Conservation (phyloP, 2,329 filamentous ascomycete genomes). For the Trichoderma simmonsii region DNA sequence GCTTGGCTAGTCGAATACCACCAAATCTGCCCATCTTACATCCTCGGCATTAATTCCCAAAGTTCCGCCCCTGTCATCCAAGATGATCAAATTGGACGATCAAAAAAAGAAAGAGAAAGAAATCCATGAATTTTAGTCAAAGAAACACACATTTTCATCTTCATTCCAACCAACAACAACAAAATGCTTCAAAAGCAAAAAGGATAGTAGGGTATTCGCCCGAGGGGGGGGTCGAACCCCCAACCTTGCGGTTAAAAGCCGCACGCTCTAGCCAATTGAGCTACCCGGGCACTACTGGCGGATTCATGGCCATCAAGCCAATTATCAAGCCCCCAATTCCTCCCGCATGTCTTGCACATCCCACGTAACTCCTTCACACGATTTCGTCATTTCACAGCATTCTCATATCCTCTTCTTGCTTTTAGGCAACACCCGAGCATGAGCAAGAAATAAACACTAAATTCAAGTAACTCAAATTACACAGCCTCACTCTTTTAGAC, state of each 20-base stretch:
- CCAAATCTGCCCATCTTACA: neutral
- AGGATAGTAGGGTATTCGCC: constrained; percentile 20
- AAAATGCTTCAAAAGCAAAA: neutral
- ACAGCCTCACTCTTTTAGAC: neutral
- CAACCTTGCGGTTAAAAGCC: constrained; percentile 35
- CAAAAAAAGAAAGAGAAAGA: neutral
- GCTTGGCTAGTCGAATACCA: neutral
- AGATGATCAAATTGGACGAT: neutral
- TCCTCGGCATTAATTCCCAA: neutral
- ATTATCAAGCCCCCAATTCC: neutral
- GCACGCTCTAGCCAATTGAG: constrained; percentile 35
- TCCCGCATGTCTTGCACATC: no score
- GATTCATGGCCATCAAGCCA: neutral
- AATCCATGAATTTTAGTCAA: neutral
- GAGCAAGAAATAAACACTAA: neutral
- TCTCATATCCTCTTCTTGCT: neutral
- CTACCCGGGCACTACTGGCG: constrained; percentile 25
- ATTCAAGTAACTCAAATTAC: neutral
- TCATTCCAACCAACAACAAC: neutral
- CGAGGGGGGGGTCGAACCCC: constrained; percentile 34
- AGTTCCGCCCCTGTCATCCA: neutral
- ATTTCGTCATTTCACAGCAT: neutral
- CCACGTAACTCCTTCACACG: neutral
- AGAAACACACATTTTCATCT: neutral
- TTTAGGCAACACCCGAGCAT: neutral